Evolutionary conservation across 2,329 filamentous ascomycete genomes (phyloP), one percentile per base, ranked within the genome.

Genomic region (Corinectria fuckeliana): DNA sequence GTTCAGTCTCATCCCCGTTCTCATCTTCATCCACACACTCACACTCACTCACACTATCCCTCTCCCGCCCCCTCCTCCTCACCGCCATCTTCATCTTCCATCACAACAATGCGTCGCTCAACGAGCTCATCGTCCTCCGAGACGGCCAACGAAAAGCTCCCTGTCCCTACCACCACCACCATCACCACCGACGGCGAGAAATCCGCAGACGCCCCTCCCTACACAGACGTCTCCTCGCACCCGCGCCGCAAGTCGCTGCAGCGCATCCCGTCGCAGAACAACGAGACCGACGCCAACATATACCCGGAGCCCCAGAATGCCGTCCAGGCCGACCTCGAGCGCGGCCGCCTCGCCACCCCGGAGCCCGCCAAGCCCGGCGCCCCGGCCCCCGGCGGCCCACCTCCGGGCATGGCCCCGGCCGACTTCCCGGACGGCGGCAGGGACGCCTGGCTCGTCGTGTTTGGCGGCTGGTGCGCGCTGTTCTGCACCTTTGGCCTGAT

Each of bases 361-460:
- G 16, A 36, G 6, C 45, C 53, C 14, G 34, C 28, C 28, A 62
- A 64, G 45, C 42, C 49, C 25, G 61, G 56, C 3, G 60, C 44
- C n/a, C 50, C 56, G 7, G 32, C 32, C 25, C 49, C 42, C 4
- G 58, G 56, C 5, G 69, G 62, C 3, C 68, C 67, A 14, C 73
- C 75, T 5, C 69, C 72, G 18, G 76, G 72, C 4, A 71, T 77
- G 60, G 77, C 76, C 52, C 80, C 82, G 6, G 72, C 74, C n/a
- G 82, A 84, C 62, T 87, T 86, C 57, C 86, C 86, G 1, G 86
- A 88, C 66, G 86, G 86, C 38, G 86, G 86, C 2, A 42, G 70
- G 3, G 74, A 82, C 61, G 86, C 87, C 8, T 88, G 85, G 84
- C 75, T 85, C 8, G 81, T 82, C 2, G 85, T 89, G 4, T 70